These are phyloP conservation scores for Poterioochromonas sp. DNA, from an alignment of 352 stramenopile genomes.

Conservation along the genomic window DNA sequence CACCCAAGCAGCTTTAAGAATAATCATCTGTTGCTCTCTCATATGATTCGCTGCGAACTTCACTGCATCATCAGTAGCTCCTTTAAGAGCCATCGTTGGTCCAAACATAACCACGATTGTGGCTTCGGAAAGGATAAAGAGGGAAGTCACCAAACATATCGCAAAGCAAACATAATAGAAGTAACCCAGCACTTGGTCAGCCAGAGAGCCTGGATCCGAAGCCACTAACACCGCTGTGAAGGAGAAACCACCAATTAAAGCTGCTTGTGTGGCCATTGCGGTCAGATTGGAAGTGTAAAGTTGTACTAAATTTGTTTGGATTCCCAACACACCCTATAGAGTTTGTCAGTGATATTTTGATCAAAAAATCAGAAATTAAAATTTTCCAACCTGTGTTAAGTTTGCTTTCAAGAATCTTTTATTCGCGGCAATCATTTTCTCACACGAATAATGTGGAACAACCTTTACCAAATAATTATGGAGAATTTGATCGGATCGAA, in stretches of 20 bases:
- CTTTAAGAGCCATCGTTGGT: not conserved
- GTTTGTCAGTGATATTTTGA: not conserved
- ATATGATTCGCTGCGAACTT: not conserved
- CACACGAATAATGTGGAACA: not conserved
- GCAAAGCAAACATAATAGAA: not conserved
- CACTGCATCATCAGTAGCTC: slow-evolving; percentile 7
- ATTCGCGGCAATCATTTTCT: slow-evolving; percentile 1
- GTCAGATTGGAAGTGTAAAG: not conserved
- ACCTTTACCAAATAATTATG: no score
- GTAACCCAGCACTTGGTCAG: not conserved
- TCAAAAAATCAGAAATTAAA: not conserved
- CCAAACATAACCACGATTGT: slow-evolving; percentile 19
- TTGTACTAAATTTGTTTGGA: slow-evolving; percentile 8
- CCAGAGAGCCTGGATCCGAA: not conserved
- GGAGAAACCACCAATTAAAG: slow-evolving; percentile 17
- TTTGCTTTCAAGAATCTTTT: slow-evolving; percentile 13
- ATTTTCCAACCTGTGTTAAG: not conserved
- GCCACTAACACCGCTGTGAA: slow-evolving; percentile 7
- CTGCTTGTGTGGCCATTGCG: slow-evolving; percentile 1
- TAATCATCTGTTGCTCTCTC: not conserved
- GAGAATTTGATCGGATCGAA: no score
- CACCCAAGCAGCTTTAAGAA: not conserved
- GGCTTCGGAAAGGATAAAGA: not conserved
- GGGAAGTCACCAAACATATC: not conserved
- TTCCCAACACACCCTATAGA: not conserved